Evolutionary conservation across 2,329 filamentous ascomycete species (phyloP), one percentile per base, ranked within the genome.

Genomic region (Drechslera avenae): DNA sequence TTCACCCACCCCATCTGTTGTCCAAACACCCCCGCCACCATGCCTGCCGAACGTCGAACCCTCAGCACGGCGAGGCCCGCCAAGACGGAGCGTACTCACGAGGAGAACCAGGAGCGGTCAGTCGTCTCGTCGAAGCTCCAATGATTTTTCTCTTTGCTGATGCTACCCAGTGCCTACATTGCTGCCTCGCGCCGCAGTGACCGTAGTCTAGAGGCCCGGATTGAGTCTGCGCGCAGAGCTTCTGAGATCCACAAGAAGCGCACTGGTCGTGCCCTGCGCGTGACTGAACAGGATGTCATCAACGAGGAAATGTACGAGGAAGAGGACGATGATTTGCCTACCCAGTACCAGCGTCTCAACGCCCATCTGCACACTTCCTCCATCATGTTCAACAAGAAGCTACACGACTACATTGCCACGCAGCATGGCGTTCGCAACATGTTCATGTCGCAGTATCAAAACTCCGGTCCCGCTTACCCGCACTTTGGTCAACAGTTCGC

Each of bases 281-380:
- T 97, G 50, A 91, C 88, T 19, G 88, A 92, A 72, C 84, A 94
- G 66, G 91, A 94, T 74, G 91, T 96, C 10, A 79, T 89, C 61
- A 91, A 90, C 56, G 92, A 96, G 71, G 91, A 95, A 71, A 96
- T 96, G 90, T 97, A 97, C 69, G 91, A 96, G 67, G 92, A 96
- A 73, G 90, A 96, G 67, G 91, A 96, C 45, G 90, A 96, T 61
- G 89, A 92, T 49, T 70, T 90, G 18, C 86, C 87, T 1, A 81
- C 84, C 53, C 84, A 85, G 46, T 89, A 86, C 66, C 81, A 85
- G 50, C 78, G 84, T 12, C 76, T 90, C 26, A 84, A 83, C 12
- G 79, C 83, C 3, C 82, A 86, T 61, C 75, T 89, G 51, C 81
- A 85, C 59, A 86, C 83, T 2, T 77, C 77, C 13, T 85, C 83